These are phyloP conservation scores for Teratosphaeria zuluensis DNA, from an alignment of 2,329 filamentous ascomycete genomes.

Conservation along the genomic window DNA sequence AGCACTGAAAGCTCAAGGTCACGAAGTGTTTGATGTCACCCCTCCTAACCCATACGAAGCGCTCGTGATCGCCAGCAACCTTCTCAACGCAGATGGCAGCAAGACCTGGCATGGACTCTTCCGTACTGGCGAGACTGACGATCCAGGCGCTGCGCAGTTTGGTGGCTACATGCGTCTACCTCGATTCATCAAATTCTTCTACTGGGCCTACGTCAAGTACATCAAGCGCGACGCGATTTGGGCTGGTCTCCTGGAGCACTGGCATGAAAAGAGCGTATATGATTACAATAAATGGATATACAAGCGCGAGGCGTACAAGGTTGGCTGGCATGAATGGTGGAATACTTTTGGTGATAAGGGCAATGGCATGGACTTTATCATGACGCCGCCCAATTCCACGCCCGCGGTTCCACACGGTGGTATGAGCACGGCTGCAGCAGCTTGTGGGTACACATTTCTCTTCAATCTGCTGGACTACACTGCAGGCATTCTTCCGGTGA, in stretches of 20 bases:
- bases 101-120: conserved; percentile 69
- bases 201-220: conserved; percentile 85
- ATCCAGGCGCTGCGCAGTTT: conserved; percentile 68
- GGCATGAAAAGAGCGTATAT: conserved; percentile 61
- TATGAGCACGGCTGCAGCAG: conserved; percentile 76
- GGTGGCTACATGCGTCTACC: conserved; percentile 64
- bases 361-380: conserved; percentile 57
- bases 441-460: conserved; percentile 86
- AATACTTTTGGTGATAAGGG: conserved; percentile 43
- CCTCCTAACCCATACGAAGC: conserved; percentile 55
- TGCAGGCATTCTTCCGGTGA: conserved; percentile 72
- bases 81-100: conserved; percentile 79
- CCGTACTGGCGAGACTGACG: conserved; percentile 67
- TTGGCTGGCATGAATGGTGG: conserved; percentile 80
- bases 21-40: conserved; percentile 59
- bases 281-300: conserved; percentile 78
- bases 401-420: conserved; percentile 78
- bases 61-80: conserved; percentile 64
- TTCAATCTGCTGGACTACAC: conserved; percentile 90
- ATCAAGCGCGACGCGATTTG: conserved; percentile 65
- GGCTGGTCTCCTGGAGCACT: conserved; percentile 66
- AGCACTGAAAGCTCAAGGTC: conserved; percentile 61
- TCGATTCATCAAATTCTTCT: conserved; percentile 66
- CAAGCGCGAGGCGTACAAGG: conserved; percentile 67
- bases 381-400: conserved; percentile 81